phyloP scores from a whole-genome alignment of 192 early-diverging fungal genomes.

The Coemansia reversa region DNA sequence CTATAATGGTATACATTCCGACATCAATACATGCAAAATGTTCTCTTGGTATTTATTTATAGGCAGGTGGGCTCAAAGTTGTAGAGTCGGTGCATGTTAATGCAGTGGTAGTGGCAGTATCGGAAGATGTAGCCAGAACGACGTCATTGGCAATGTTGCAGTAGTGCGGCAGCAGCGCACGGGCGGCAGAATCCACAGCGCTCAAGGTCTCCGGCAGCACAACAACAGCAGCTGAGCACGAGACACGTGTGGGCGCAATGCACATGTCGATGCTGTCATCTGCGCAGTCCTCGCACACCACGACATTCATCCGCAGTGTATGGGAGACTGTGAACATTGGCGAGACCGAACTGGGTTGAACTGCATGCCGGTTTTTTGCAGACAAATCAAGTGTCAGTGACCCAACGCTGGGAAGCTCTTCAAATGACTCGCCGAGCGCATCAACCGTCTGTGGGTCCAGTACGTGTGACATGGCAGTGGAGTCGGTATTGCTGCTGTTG shows the following conservation, averaged over 20 bases:
- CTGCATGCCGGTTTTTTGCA: neutral
- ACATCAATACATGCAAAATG: too few relatives aligned
- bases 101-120: too few relatives aligned
- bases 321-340: slow-evolving; percentile 40
- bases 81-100: too few relatives aligned
- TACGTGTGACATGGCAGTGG: slow-evolving; percentile 3
- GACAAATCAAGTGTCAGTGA: slow-evolving; percentile 18
- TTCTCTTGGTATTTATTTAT: too few relatives aligned
- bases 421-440: slow-evolving; percentile 40
- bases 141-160: slow-evolving; percentile 25
- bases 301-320: slow-evolving; percentile 15
- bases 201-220: slow-evolving; percentile 36
- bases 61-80: too few relatives aligned
- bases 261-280: slow-evolving; percentile 2
- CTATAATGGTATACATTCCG: too few relatives aligned
- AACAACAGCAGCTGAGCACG: slow-evolving; percentile 19
- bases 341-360: slow-evolving; percentile 36
- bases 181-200: slow-evolving; percentile 5
- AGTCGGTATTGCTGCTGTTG: neutral
- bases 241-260: slow-evolving; percentile 8
- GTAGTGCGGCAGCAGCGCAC: slow-evolving; percentile 33
- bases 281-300: slow-evolving; percentile 17
- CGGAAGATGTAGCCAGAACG: slow-evolving; percentile 19
- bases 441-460: slow-evolving; percentile 37
- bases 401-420: slow-evolving; percentile 25